Percentiles rank a stretch among this genome's conserved stretches.
Conservation (phyloP, 2,329 filamentous ascomycete genomes). For the Gyromitra esculenta region DNA sequence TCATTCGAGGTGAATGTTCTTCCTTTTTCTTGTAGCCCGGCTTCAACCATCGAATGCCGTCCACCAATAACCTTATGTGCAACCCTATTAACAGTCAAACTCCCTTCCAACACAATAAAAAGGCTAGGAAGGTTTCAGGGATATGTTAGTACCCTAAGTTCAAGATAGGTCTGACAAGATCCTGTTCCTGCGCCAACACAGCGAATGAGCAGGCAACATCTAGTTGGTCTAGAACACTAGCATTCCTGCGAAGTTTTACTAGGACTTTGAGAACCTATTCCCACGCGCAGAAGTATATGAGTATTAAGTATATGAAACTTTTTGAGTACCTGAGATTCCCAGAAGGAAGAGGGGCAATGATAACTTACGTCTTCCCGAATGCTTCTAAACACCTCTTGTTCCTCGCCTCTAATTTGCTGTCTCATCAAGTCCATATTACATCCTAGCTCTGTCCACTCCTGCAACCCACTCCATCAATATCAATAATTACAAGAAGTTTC, state of each 20-base stretch:
- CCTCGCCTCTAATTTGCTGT: constrained; percentile 81
- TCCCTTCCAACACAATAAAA: not conserved
- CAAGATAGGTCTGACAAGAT: constrained; percentile 77
- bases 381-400: constrained; percentile 78
- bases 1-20: constrained; percentile 86
- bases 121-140: not conserved
- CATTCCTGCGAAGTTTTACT: constrained; percentile 86
- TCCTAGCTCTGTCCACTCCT: constrained; percentile 83
- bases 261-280: constrained; percentile 80
- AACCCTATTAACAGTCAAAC: constrained; percentile 27
- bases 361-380: constrained; percentile 66
- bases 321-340: no score
- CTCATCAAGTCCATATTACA: constrained; percentile 80
- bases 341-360: not conserved
- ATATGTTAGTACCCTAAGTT: constrained; percentile 63
- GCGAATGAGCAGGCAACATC: constrained; percentile 91
- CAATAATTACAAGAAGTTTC: not conserved
- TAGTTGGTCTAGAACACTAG: constrained; percentile 89
- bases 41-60: constrained; percentile 90
- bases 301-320: not conserved
- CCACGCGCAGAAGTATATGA: not conserved
- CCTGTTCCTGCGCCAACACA: constrained; percentile 76
- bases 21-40: constrained; percentile 80
- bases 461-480: not conserved
- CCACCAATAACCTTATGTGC: constrained; percentile 82